These are phyloP conservation scores for Torulaspora delbrueckii DNA, from an alignment of 805 yeast species.

Conservation along the genomic window DNA sequence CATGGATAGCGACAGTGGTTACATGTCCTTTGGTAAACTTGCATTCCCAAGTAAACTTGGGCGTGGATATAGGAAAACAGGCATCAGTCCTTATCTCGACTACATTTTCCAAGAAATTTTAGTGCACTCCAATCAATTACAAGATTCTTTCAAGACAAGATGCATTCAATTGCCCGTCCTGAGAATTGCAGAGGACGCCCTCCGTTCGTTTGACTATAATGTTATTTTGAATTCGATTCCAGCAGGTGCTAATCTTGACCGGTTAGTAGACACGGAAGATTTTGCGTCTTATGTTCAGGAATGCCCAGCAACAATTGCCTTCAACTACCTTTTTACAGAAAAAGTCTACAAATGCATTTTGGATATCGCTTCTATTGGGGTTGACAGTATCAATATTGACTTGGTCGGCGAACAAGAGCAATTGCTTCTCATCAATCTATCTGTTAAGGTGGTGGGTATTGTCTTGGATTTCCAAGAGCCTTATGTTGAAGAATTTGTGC, in stretches of 20 bases:
- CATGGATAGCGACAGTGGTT: constrained; percentile 24
- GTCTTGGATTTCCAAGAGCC: constrained; percentile 53
- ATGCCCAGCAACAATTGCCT: constrained; percentile 64
- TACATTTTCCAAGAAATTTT: constrained; percentile 65
- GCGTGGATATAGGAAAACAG: constrained; percentile 50
- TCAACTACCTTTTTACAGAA: constrained; percentile 60
- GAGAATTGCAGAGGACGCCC: constrained; percentile 44
- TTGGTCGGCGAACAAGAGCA: constrained; percentile 27
- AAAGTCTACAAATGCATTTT: constrained; percentile 54
- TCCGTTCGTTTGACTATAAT: constrained; percentile 48
- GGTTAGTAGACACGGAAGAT: constrained; percentile 41
- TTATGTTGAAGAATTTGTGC: constrained; percentile 43
- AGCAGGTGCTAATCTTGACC: constrained; percentile 47
- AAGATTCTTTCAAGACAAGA: constrained; percentile 32
- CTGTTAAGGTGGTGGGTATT: constrained; percentile 44
- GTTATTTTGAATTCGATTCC: constrained; percentile 51
- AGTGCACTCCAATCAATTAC: constrained; percentile 41
- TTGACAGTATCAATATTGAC: constrained; percentile 43
- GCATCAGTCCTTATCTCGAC: constrained; percentile 77
- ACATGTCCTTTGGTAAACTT: constrained; percentile 40
- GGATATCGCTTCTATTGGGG: constrained; percentile 51
- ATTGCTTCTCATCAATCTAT: constrained; percentile 35
- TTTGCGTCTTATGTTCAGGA: constrained; percentile 50
- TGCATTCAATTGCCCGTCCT: constrained; percentile 53
- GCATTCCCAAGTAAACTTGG: constrained; percentile 67